A percentile compares a stretch with the other conserved stretches of the same genome.
Evolutionary conservation across 257 asterid genomes (phyloP).

Genomic region (Coffea eugenioides): DNA sequence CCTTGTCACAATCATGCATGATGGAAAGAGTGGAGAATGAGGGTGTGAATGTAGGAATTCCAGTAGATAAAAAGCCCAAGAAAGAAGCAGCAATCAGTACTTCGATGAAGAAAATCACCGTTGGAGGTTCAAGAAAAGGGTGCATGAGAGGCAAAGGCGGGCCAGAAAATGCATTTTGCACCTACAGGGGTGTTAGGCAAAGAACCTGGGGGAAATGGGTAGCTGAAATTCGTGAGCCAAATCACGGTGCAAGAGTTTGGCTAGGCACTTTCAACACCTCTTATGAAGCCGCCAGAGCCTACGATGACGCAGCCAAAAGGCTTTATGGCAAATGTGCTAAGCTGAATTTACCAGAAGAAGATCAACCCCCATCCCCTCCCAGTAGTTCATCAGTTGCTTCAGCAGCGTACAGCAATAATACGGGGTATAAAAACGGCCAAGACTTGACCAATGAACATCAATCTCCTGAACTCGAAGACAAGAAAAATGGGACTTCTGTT

Average conservation of each 20-base stretch:
- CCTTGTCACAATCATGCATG: neutral
- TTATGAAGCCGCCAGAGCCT: constrained; percentile 69
- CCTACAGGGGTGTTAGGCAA: constrained; percentile 75
- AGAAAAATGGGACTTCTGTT: constrained; percentile 19
- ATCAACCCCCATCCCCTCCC: neutral
- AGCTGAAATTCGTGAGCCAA: constrained; percentile 79
- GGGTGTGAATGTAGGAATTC: too few species aligned
- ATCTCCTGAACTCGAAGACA: constrained; percentile 19
- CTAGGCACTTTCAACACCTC: constrained; percentile 74
- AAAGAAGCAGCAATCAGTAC: neutral
- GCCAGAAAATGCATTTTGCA: constrained; percentile 68
- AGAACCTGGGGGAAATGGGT: constrained; percentile 93
- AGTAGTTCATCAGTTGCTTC: neutral
- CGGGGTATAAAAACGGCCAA: neutral
- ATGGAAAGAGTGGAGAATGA: neutral
- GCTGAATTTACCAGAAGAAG: constrained; percentile 42
- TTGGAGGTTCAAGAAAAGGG: constrained; percentile 62
- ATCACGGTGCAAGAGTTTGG: constrained; percentile 72
- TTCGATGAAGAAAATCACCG: constrained; percentile 24
- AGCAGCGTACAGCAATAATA: neutral
- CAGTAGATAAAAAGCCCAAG: neutral
- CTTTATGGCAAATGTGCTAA: constrained; percentile 58
- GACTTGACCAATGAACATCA: neutral
- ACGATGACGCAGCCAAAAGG: constrained; percentile 59
- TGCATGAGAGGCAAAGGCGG: constrained; percentile 91